A percentile compares a stretch with the other conserved stretches of the same genome.
These are phyloP conservation scores for Blastobotrys ciferrii DNA, from an alignment of 1,139 yeast genomes.

Conservation along the genomic window DNA sequence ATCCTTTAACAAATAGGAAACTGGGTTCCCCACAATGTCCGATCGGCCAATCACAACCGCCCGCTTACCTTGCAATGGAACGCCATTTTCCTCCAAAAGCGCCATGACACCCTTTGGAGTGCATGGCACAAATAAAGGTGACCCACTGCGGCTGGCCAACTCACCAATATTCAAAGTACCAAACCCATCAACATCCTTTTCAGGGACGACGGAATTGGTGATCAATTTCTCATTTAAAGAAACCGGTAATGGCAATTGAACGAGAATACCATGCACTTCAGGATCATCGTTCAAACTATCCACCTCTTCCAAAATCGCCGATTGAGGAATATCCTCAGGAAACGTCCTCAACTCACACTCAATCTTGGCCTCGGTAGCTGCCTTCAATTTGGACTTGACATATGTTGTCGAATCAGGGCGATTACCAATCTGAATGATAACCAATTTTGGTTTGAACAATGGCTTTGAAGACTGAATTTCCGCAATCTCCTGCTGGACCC, in stretches of 20 bases:
- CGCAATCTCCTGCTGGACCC: conserved; percentile 15
- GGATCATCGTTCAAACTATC: conserved; percentile 64
- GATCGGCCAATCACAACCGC: conserved; percentile 97
- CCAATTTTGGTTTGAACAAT: conserved; percentile 70
- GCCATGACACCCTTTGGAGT: conserved; percentile 94
- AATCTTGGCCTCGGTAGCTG: conserved; percentile 53
- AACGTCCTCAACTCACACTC: conserved; percentile 36
- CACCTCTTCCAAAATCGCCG: conserved; percentile 57
- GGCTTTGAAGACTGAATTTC: conserved; percentile 26
- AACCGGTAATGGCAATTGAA: conserved; percentile 88
- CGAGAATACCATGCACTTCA: conserved; percentile 79
- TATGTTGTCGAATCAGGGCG: conserved; percentile 90
- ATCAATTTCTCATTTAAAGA: conserved; percentile 75
- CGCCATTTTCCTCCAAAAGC: conserved; percentile 62
- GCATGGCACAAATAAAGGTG: conserved; percentile 85
- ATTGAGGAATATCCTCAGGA: conserved; percentile 34
- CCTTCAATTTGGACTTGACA: conserved; percentile 91
- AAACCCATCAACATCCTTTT: conserved; percentile 95
- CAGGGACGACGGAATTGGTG: conserved; percentile 72
- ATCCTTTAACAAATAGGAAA: conserved; percentile 74
- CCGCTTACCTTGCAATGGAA: conserved; percentile 67
- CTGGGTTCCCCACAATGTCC: conserved; percentile 94
- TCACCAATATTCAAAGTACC: conserved; percentile 90
- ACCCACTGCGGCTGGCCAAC: conserved; percentile 81
- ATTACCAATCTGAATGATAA: conserved; percentile 86